These are phyloP conservation scores for Globisporangium lucens DNA, from an alignment of 352 stramenopile species.

Conservation along the genomic window DNA sequence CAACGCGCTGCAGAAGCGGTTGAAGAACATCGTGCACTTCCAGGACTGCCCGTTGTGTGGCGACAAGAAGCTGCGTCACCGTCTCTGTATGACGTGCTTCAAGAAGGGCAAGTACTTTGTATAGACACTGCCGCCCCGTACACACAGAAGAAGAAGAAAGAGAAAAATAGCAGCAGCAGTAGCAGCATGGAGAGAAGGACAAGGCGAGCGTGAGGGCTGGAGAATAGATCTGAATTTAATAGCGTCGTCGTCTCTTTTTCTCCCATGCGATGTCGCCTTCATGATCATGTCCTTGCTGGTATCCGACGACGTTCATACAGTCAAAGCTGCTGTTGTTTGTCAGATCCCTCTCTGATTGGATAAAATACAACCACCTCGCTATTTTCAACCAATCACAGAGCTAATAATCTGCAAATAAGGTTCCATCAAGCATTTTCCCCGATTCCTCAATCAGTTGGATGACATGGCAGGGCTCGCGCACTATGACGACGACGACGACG, in stretches of 20 bases:
- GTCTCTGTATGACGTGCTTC: constrained; percentile 89
- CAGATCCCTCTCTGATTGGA: neutral
- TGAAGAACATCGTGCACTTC: constrained; percentile 91
- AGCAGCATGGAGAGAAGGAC: neutral
- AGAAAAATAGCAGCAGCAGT: neutral
- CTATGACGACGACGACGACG: constrained; percentile 16
- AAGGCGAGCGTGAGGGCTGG: neutral
- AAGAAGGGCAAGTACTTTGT: constrained; percentile 92
- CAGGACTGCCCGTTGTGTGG: constrained; percentile 79
- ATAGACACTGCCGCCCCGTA: constrained; percentile 26
- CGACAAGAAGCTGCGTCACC: constrained; percentile 87
- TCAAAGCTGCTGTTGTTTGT: neutral
- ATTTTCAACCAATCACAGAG: neutral
- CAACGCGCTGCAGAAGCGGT: constrained; percentile 82
- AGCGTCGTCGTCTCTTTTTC: no score
- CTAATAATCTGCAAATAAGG: no score
- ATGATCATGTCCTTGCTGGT: neutral
- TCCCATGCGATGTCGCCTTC: neutral
- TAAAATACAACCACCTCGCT: neutral
- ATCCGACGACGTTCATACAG: neutral
- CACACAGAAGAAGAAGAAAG: constrained; percentile 11
- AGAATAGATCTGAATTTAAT: constrained; percentile 9
- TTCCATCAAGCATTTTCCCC: neutral
- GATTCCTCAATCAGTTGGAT: neutral
- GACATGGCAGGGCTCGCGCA: neutral